Conservation (phyloP, 805 yeast genomes). For the Starmera quercuum region DNA sequence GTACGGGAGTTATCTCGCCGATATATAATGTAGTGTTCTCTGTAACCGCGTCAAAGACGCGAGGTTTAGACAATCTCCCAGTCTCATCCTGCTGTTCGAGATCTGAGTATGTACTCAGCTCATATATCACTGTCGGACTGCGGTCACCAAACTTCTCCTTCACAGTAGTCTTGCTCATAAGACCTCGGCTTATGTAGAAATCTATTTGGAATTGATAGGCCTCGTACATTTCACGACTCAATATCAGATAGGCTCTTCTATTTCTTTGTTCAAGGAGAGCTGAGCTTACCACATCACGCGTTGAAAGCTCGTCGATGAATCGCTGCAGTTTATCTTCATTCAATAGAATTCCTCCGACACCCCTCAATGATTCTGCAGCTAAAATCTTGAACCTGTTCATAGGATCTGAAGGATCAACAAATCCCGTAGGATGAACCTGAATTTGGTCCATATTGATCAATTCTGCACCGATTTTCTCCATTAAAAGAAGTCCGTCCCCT, state of each 20-base stretch:
- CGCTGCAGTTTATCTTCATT: conserved; percentile 37
- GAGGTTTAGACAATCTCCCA: conserved; percentile 27
- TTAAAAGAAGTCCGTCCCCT: conserved; percentile 51
- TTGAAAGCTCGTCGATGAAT: conserved; percentile 45
- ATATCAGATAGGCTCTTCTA: conserved; percentile 25
- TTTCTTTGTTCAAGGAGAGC: conserved; percentile 27
- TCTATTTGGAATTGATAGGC: conserved; percentile 42
- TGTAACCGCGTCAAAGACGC: conserved; percentile 22
- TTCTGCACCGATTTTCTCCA: conserved; percentile 38
- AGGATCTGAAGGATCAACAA: conserved; percentile 36
- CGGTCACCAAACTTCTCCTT: conserved; percentile 21
- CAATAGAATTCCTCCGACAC: conserved; percentile 48
- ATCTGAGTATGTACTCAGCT: conserved; percentile 13
- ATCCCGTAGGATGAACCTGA: conserved; percentile 60
- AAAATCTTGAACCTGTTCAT: conserved; percentile 41
- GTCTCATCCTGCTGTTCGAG: conserved; percentile 21
- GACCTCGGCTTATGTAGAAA: conserved; percentile 37
- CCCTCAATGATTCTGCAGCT: conserved; percentile 55
- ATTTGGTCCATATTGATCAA: conserved; percentile 51
- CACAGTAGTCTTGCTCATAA: conserved; percentile 23
- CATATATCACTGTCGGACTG: conserved; percentile 15
- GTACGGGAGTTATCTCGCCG: conserved; percentile 52
- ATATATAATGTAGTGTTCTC: conserved; percentile 28
- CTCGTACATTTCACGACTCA: conserved; percentile 36
- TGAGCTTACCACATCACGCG: conserved; percentile 45